phyloP scores from a whole-genome alignment of 23 red algal genomes.

The Agarophyton chilense region DNA sequence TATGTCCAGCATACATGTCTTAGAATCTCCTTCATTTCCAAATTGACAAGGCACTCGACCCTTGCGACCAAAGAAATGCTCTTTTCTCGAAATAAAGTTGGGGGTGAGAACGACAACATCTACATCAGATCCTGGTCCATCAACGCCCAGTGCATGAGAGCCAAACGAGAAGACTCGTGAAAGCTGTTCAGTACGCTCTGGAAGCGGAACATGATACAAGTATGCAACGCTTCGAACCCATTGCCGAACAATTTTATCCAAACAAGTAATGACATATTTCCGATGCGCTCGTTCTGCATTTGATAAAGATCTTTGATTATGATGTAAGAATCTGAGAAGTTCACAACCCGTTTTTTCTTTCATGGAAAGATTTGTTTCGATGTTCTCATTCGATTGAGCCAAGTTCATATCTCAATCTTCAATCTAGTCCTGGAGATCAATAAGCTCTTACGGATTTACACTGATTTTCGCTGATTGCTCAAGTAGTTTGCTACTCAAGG shows the following conservation, averaged over 20 bases:
- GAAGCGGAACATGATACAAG: conserved; percentile 7
- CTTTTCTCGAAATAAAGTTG: background rate
- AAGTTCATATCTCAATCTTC: background rate
- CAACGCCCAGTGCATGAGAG: conserved; percentile 15
- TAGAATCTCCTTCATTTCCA: background rate
- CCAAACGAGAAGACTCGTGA: conserved; percentile 8
- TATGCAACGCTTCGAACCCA: conserved; percentile 12
- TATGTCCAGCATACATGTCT: conserved; percentile 9
- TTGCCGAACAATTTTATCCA: background rate
- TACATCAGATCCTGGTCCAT: conserved; percentile 17
- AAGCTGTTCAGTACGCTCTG: conserved; percentile 5
- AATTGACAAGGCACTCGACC: background rate
- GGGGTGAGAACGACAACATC: conserved; percentile 23
- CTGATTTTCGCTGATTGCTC: background rate
- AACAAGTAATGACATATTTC: background rate
- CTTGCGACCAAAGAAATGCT: background rate
- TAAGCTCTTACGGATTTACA: no score
- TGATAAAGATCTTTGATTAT: background rate
- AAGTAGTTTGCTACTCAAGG: background rate
- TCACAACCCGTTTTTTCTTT: background rate
- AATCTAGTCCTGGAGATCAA: background rate
- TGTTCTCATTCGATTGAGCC: background rate
- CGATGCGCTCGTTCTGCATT: background rate
- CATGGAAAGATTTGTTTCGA: background rate
- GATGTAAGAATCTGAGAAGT: background rate